Evolutionary conservation across 345 rosid genomes (phyloP).

Genomic region (Syzygium jambos): DNA sequence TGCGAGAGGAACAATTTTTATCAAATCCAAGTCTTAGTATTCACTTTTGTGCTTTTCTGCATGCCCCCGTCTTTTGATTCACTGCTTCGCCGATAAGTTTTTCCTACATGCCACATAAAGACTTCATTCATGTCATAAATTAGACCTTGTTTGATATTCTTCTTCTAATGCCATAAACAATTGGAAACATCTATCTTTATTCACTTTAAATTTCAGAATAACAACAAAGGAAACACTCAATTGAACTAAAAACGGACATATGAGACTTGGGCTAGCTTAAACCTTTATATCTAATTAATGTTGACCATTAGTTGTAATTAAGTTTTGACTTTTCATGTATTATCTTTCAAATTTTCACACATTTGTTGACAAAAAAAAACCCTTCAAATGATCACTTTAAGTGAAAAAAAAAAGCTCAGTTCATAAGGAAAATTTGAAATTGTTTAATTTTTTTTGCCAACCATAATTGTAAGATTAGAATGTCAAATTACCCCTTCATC

Average conservation of each 20-base stretch:
- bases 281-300: not conserved
- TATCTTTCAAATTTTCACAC: not conserved
- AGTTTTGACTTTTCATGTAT: no score
- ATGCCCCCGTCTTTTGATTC: no score
- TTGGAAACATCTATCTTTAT: no score
- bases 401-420: not conserved
- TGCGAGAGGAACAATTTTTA: accelerated
- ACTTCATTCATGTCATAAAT: no score
- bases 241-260: not conserved
- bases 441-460: not conserved
- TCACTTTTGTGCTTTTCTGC: no score
- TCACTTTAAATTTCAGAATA: no score
- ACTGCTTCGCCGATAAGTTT: no score
- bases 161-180: no score
- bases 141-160: no score
- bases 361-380: not conserved
- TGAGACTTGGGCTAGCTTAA: not conserved
- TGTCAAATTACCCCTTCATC: not conserved
- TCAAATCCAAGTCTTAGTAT: no score
- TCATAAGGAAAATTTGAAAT: not conserved
- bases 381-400: not conserved
- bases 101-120: no score
- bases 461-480: not conserved
- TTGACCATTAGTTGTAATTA: not conserved
- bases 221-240: no score